Conservation (phyloP, 2,329 filamentous ascomycete species). For the Stachybotrys chlorohalonatus region DNA sequence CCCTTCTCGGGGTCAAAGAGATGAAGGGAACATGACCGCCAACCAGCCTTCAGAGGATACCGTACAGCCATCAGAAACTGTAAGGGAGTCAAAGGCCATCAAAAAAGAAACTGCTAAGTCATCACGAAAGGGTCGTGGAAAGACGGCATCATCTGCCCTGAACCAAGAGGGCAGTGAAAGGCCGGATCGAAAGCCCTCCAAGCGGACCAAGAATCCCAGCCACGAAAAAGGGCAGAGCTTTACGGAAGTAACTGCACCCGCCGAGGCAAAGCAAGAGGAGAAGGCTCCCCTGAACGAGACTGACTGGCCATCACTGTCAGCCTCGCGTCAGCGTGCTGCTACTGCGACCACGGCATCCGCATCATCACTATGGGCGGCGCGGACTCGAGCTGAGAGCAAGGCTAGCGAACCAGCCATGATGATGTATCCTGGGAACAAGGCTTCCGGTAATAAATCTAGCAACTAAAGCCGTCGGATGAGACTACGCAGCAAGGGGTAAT, state of each 20-base stretch:
- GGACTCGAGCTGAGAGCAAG: constrained; percentile 4
- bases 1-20: neutral
- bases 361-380: constrained; percentile 10
- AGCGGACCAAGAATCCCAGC: neutral
- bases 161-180: neutral
- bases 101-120: neutral
- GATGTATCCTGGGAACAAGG: neutral
- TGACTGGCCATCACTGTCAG: constrained; percentile 16
- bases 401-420: neutral
- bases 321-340: constrained; percentile 12
- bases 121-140: neutral
- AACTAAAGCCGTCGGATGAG: too few species aligned
- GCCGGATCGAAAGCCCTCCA: neutral
- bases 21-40: neutral
- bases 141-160: neutral
- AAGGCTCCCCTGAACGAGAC: constrained; percentile 7
- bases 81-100: neutral
- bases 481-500: too few species aligned
- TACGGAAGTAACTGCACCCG: neutral
- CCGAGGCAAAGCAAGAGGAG: neutral
- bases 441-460: neutral
- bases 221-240: neutral
- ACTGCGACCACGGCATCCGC: constrained; percentile 10
- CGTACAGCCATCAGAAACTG: neutral
- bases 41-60: neutral